Base-by-base conservation (phyloP, 768 basidiomycete species). In the Austroboletus eburneus region DNA sequence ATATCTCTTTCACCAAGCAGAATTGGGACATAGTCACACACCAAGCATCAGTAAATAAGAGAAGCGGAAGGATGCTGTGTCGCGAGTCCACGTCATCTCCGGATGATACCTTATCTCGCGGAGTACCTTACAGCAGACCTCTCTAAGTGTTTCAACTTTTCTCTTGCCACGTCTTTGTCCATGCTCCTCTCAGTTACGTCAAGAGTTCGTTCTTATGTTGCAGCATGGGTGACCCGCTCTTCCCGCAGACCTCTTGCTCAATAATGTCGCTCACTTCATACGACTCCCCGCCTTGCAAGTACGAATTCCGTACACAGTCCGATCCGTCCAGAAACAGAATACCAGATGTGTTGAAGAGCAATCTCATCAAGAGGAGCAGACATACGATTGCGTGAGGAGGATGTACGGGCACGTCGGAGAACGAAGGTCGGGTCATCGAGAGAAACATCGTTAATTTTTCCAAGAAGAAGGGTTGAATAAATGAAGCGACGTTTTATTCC, bases 201-300 rank as follows among this genome's bases (percentile, higher is more conserved):
- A 91, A 65, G 17, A 91, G 68, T 55, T 91, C 88, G 33, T 72
- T 73, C 59, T 75, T 72, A 1, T 38, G 45, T 14, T 18, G 17
- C 2, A 47, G 56, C 1, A 56, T 49, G 24, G 71, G 64, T 13
- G 57, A 39, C 14, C 58, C 59, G 32, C 65, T 68, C 32, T 70
- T 71, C 23, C 76, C 80, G n/a, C 79, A 71, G 76, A 88, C 87
- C 56, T 95, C 95, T 65, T 89, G 81, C 61, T 94, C 91, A 38
- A 97, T 78, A 40, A 96, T 85, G 52, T 95, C 87, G 57, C 90
- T 92, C 62, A 98, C 91, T 63, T 98, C 95, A 58, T 84, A 87
- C 1, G 86, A 87, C 68, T 90, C 90, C 3, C 93, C 95, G 51
- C 92, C 91, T 52, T 91, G 85, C 34, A 97, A 87, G 63, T 91